phyloP scores from a whole-genome alignment of 257 asterid species.

The Henckelia pumila region DNA sequence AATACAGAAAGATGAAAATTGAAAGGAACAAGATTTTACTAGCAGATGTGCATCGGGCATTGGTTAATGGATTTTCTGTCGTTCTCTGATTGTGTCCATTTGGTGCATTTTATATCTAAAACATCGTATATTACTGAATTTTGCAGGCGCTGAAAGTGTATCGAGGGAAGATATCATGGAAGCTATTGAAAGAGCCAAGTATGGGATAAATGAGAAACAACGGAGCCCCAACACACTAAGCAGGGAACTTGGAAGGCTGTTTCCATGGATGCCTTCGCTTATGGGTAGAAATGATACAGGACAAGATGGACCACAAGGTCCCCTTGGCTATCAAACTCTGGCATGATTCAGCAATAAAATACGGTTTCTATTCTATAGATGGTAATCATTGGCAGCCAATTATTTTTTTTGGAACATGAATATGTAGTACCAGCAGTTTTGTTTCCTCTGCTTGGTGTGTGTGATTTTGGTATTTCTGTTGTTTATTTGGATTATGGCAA shows the following conservation, averaged over 20 bases:
- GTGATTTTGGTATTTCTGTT: background rate
- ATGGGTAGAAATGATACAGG: conserved; percentile 43
- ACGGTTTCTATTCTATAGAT: background rate
- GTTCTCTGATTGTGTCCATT: background rate
- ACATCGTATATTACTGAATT: conserved; percentile 6
- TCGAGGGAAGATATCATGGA: conserved; percentile 91
- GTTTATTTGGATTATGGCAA: background rate
- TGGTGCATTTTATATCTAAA: background rate
- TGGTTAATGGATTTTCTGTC: background rate
- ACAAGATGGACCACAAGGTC: conserved; percentile 50
- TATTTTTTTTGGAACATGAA: background rate
- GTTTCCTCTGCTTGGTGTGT: background rate
- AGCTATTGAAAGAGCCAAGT: conserved; percentile 90
- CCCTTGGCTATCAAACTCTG: conserved; percentile 73
- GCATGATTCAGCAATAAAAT: background rate
- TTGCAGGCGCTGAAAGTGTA: conserved; percentile 71
- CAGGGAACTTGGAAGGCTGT: conserved; percentile 70
- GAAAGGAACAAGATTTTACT: background rate
- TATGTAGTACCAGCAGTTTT: background rate
- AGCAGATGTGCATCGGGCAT: background rate
- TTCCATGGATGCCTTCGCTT: conserved; percentile 92
- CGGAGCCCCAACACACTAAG: conserved; percentile 40
- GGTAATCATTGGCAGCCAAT: background rate
- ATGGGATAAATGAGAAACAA: conserved; percentile 66
- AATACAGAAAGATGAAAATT: background rate